Percentiles rank a stretch among this genome's conserved stretches.
phyloP scores from a whole-genome alignment of 148 eudicot species.

The Dianthus caryophyllus region DNA sequence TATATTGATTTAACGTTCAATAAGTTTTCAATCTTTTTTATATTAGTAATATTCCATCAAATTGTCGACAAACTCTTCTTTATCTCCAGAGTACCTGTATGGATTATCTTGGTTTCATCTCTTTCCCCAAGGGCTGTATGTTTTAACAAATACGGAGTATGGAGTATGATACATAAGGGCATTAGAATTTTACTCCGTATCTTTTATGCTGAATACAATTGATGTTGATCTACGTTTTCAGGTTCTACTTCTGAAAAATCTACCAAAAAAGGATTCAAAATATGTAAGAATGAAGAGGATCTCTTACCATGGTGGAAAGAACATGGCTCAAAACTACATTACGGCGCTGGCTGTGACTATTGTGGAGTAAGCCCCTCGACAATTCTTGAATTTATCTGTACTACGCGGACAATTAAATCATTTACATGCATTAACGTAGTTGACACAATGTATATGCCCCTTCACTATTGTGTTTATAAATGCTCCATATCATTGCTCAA shows the following conservation, averaged over 20 bases:
- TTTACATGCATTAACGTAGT: not conserved
- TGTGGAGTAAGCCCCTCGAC: conserved; percentile 62
- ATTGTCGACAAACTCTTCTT: too few relatives aligned
- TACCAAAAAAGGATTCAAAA: conserved; percentile 23
- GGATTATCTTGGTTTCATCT: not conserved
- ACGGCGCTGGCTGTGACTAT: conserved; percentile 62
- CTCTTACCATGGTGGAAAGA: conserved; percentile 36
- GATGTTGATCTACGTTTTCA: conserved; percentile 1
- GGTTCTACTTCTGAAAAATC: conserved; percentile 37
- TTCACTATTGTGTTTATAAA: not conserved
- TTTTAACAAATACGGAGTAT: not conserved
- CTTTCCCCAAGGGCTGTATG: not conserved
- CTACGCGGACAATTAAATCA: not conserved
- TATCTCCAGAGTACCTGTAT: not conserved
- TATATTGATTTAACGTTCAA: too few relatives aligned
- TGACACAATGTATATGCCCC: not conserved
- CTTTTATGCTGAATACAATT: not conserved
- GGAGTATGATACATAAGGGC: not conserved
- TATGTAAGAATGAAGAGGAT: conserved; percentile 24
- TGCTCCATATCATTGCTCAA: not conserved
- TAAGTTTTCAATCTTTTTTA: too few relatives aligned
- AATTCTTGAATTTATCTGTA: not conserved
- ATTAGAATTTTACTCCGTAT: not conserved
- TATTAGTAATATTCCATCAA: too few relatives aligned
- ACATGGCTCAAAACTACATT: conserved; percentile 41